Evolutionary conservation across 345 rosid genomes (phyloP), one percentile per base, ranked within the genome.

Genomic region (Citrus hindsii): DNA sequence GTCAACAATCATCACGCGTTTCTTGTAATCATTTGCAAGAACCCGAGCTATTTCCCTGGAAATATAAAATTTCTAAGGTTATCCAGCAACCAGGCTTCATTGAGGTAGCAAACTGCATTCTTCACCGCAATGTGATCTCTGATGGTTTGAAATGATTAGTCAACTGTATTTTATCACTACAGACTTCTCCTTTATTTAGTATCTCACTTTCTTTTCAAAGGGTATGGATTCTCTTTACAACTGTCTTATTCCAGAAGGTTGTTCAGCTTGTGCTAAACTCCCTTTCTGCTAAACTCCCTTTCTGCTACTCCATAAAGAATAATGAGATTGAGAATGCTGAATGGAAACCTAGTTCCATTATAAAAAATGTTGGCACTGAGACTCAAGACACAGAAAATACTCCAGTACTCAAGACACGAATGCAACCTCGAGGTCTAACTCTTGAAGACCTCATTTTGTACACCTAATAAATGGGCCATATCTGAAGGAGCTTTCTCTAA

Each of bases 1-100:
- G 68, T 95, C 98, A 84, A 95, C 98, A 79, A 95, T 93, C 97
- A 93, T 92, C 28, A 95, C 98, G 71, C 98, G 89, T 82, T 95
- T 92, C 77, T 84, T 87, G 84, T 83, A 89, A 75, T 95, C 98
- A 90, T 89, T 88, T 68, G 98, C 98, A 69, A 95, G 94, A 94
- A 95, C 92, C 77, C 94, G 73, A 77, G 97, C 98, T 77, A 93
- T 88, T 74, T 95, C 98, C 90, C 98, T 95, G 84, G 56, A 82
- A n/a, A 22, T 19, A 70, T 77, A 35, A 13, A 63, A 33, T 71
- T 55, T 13, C 78, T 74, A 10, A 71, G 67, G 64, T 68, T 64
- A 71, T 71, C 75, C 65, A 6, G 28, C 66, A 37, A 32, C 22
- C 35, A 35, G 38, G 33, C 7, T 1, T 18, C 63, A 62, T 9